Conservation (phyloP, 2,329 filamentous ascomycete species). For the Penicillium carneum region DNA sequence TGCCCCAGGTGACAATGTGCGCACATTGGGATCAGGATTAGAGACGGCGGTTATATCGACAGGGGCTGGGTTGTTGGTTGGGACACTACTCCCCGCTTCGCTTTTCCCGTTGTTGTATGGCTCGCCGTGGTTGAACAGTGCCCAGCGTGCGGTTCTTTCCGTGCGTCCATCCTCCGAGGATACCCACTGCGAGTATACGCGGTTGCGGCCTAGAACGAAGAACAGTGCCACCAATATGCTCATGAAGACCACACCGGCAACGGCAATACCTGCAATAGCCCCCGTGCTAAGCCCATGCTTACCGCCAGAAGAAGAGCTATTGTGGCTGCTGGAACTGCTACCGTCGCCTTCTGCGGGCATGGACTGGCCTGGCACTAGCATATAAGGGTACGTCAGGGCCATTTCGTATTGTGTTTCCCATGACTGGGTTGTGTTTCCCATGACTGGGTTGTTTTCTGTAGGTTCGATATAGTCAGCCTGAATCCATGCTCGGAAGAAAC, state of each 20-base stretch:
- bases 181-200: constrained; percentile 46
- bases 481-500: background rate
- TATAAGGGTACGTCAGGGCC: constrained; percentile 59
- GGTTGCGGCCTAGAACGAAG: constrained; percentile 47
- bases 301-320: background rate
- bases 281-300: constrained; percentile 50
- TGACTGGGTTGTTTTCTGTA: constrained; percentile 57
- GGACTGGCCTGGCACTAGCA: constrained; percentile 64
- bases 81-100: constrained; percentile 23
- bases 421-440: constrained; percentile 57
- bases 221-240: constrained; percentile 56
- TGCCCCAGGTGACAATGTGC: constrained; percentile 17
- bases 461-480: constrained; percentile 15
- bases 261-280: constrained; percentile 66
- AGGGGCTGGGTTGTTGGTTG: constrained; percentile 4
- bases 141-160: constrained; percentile 46
- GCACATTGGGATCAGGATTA: constrained; percentile 20
- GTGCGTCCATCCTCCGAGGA: constrained; percentile 44
- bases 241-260: constrained; percentile 60
- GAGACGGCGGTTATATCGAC: constrained; percentile 18
- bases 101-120: constrained; percentile 28
- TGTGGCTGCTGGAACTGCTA: constrained; percentile 9
- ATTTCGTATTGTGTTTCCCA: constrained; percentile 58
- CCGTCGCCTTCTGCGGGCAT: constrained; percentile 63
- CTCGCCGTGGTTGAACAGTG: constrained; percentile 34